These are phyloP conservation scores for Chimonanthus praecox DNA, from an alignment of 164 flowering plant genomes.

Conservation along the genomic window DNA sequence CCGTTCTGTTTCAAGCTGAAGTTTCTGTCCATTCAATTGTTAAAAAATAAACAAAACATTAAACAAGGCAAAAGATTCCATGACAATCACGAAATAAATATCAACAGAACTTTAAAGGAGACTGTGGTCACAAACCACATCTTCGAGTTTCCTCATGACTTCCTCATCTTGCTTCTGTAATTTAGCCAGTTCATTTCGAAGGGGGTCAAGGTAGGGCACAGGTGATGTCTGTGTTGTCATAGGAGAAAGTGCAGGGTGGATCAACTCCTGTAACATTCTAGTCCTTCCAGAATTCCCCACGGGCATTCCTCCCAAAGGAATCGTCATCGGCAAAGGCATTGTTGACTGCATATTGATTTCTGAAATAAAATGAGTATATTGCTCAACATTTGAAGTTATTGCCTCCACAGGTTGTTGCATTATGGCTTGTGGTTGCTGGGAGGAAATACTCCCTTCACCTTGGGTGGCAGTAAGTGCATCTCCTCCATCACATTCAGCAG, in stretches of 20 bases:
- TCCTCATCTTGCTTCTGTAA: conserved; percentile 40
- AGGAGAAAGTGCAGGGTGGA: conserved; percentile 13
- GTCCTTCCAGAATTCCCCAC: conserved; percentile 10
- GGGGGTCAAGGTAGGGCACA: conserved; percentile 42
- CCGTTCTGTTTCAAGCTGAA: conserved; percentile 39
- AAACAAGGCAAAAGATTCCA: background rate
- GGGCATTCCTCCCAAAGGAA: conserved; percentile 11
- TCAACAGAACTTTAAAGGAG: background rate
- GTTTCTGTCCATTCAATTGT: conserved; percentile 38
- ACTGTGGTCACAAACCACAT: conserved; percentile 39
- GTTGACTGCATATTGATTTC: background rate
- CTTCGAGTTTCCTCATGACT: conserved; percentile 32
- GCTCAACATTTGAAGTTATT: conserved; percentile 6
- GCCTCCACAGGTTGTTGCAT: conserved; percentile 6
- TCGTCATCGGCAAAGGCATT: background rate
- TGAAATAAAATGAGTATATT: conserved; percentile 15
- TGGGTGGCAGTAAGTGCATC: too few species aligned
- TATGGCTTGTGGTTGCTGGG: conserved; percentile 2
- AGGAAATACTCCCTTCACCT: background rate
- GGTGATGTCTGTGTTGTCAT: conserved; percentile 14
- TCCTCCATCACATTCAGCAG: background rate
- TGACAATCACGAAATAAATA: conserved; percentile 22
- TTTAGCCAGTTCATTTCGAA: conserved; percentile 55
- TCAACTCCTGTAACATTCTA: conserved; percentile 18
- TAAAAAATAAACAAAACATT: background rate